Percentiles rank a stretch among this genome's conserved stretches.
Evolutionary conservation across 1,284 basidiomycete genomes (phyloP).

Genomic region (Irpex sp.): DNA sequence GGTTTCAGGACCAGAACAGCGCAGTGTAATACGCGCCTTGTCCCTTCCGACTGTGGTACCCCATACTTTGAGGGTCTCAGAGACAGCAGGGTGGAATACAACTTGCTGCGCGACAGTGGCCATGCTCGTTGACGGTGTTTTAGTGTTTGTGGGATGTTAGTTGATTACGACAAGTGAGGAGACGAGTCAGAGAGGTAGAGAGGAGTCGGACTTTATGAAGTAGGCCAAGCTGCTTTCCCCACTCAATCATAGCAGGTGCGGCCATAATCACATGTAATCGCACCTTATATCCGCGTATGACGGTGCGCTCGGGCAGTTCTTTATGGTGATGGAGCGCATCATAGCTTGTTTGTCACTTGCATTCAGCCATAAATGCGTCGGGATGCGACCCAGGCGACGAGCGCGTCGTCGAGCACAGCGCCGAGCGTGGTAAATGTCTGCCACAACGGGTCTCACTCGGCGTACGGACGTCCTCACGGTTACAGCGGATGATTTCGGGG

Average conservation of each 20-base stretch:
- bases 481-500: conserved; percentile 15
- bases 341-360: neutral
- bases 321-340: neutral
- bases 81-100: conserved; percentile 80
- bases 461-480: neutral
- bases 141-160: conserved; percentile 2
- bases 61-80: conserved; percentile 73
- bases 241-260: neutral
- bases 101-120: conserved; percentile 68
- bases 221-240: neutral
- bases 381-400: neutral
- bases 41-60: conserved; percentile 85
- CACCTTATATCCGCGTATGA: conserved; percentile 12
- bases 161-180: neutral
- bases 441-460: neutral
- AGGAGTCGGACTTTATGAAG: neutral
- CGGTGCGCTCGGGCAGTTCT: neutral
- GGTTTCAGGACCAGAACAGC: neutral
- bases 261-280: conserved; percentile 17
- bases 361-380: neutral
- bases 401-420: neutral
- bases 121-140: conserved; percentile 37
- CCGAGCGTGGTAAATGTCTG: neutral
- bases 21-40: conserved; percentile 52
- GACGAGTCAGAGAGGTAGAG: conserved; percentile 4